A percentile compares a stretch with the other conserved stretches of the same genome.
Conservation (phyloP, 768 basidiomycete species). For the Leccinum disarticulatum region DNA sequence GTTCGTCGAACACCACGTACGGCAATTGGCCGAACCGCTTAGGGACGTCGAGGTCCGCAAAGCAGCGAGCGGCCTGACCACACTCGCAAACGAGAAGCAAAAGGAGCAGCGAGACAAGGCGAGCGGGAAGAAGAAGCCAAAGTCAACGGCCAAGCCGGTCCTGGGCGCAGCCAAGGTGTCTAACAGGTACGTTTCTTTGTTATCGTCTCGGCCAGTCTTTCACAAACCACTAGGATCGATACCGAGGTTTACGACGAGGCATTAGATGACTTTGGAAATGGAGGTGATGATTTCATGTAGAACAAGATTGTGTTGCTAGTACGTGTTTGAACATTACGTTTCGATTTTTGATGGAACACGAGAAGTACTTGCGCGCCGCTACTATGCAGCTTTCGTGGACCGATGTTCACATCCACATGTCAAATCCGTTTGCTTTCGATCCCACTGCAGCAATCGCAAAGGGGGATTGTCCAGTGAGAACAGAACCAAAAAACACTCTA, state of each 20-base stretch:
- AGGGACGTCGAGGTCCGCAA: constrained; percentile 93
- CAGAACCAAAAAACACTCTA: constrained; percentile 71
- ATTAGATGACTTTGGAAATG: constrained; percentile 81
- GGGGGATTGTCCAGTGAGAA: constrained; percentile 96
- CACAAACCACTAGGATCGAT: constrained; percentile 57
- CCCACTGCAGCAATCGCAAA: constrained; percentile 92
- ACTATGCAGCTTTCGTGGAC: constrained; percentile 73
- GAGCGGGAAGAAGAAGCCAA: constrained; percentile 88
- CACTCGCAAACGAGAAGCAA: constrained; percentile 94
- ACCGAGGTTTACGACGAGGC: constrained; percentile 83
- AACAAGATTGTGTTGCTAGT: constrained; percentile 14
- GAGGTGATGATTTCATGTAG: constrained; percentile 91
- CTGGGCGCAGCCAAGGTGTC: constrained; percentile 71
- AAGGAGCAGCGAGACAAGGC: constrained; percentile 83
- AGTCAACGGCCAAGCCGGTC: constrained; percentile 66
- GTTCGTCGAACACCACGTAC: constrained; percentile 84
- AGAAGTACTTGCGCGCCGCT: constrained; percentile 38
- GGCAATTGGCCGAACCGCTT: constrained; percentile 71
- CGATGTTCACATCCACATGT: constrained; percentile 87
- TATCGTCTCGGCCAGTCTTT: constrained; percentile 16
- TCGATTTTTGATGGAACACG: constrained; percentile 3
- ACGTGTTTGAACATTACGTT: constrained; percentile 4
- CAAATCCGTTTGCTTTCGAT: constrained; percentile 91
- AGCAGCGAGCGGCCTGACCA: constrained; percentile 78
- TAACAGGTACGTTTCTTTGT: constrained; percentile 48